Evolutionary conservation across 2,329 filamentous ascomycete genomes (phyloP).

Genomic region (Alternaria consortialis): DNA sequence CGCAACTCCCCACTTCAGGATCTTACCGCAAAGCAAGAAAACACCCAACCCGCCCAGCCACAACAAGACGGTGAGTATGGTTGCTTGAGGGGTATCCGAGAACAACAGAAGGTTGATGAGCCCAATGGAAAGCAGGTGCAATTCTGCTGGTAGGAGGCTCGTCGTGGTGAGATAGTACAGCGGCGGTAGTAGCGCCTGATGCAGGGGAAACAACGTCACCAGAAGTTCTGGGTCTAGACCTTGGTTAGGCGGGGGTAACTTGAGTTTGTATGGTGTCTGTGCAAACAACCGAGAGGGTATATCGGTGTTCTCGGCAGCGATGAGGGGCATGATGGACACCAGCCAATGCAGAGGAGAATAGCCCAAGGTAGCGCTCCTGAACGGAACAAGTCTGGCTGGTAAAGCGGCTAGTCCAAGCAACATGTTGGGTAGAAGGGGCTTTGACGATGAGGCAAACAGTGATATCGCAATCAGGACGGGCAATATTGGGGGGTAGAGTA

Average conservation of each 20-base stretch:
- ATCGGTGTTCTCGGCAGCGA: slow-evolving; percentile 59
- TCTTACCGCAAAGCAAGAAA: slow-evolving; percentile 74
- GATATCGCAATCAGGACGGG: slow-evolving; percentile 81
- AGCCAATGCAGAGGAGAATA: slow-evolving; percentile 80
- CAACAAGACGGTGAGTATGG: slow-evolving; percentile 55
- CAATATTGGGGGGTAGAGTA: slow-evolving; percentile 84
- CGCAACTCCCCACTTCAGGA: slow-evolving; percentile 84
- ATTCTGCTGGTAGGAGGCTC: slow-evolving; percentile 84
- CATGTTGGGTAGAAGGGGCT: slow-evolving; percentile 77
- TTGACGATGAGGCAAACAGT: slow-evolving; percentile 68
- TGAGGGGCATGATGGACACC: slow-evolving; percentile 74
- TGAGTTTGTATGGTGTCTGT: slow-evolving; percentile 48
- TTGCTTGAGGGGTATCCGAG: slow-evolving; percentile 67
- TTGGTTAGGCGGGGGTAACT: slow-evolving; percentile 38
- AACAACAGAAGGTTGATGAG: slow-evolving; percentile 84
- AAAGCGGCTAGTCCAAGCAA: slow-evolving; percentile 82
- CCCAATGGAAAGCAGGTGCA: slow-evolving; percentile 83
- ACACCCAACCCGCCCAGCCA: slow-evolving; percentile 75
- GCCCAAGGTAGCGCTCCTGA: slow-evolving; percentile 64
- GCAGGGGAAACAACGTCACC: slow-evolving; percentile 79
- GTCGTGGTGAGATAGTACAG: slow-evolving; percentile 86
- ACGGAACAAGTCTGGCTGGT: slow-evolving; percentile 76
- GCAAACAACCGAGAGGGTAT: slow-evolving; percentile 46
- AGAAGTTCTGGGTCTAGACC: slow-evolving; percentile 66
- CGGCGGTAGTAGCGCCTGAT: slow-evolving; percentile 77